Evolutionary conservation across 1,284 basidiomycete genomes (phyloP), one percentile per base, ranked within the genome.

Genomic region (Pseudozyma flocculosa): DNA sequence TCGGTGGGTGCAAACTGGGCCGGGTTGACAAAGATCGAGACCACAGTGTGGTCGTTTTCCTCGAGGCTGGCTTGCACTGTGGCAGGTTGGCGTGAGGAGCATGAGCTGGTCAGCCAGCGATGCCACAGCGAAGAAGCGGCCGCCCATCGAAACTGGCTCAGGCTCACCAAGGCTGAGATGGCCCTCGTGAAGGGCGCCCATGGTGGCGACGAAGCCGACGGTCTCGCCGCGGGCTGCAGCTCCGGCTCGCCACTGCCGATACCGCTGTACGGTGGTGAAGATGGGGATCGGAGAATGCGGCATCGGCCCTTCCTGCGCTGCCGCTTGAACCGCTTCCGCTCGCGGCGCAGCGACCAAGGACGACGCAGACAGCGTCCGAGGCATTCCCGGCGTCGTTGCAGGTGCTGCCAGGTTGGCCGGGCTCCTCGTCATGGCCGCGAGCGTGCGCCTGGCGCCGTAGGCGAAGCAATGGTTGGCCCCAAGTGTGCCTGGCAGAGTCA

Each of bases 1-100:
- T 98, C 95, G 64, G 91, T 87, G 0, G 92, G 93, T 0, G 93
- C 91, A 68, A 98, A 98, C 80, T 98, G 93, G 10, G 93, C 89
- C 0, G 95, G 95, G 77, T 98, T 97, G 54, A 97, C 92, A 78
- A 96, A 98, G 67, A 98, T 90, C 14, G 93, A 96, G 56, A 96
- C 82, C 60, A 97, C 86, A 0, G 94, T 97, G 40, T 88, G 79
- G 58, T 93, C 88, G 73, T 93, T 92, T 52, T 87, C 85, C 0
- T 80, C 77, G 5, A 97, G 82, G 0, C 90, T 92, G 47, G 83
- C 75, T 34, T 81, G 78, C 23, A 85, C 84, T 47, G 8, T 11
- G 11, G 10, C 11, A 9, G 32, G 32, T 29, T 7, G 7, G 13
- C 29, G 13, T 8, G 32, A 34, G 15, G 32, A 34, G 15, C 32